Evolutionary conservation across 345 rosid genomes (phyloP).

Genomic region (Schrenkiella parvula): DNA sequence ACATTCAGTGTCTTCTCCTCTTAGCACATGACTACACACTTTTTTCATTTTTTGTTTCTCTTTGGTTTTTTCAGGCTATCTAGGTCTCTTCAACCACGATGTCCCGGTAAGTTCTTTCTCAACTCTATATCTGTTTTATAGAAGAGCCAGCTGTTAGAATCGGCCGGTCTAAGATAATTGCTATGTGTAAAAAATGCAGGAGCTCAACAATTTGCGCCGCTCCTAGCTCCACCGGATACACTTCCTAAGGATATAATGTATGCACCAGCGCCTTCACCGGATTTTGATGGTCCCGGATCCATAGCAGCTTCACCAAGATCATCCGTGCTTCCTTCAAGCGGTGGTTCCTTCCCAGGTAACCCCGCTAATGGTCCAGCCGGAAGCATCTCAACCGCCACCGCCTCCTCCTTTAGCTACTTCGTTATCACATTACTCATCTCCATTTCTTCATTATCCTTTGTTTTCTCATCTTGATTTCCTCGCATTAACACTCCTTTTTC

Average conservation of each 20-base stretch:
- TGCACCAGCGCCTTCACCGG: slow-evolving; percentile 57
- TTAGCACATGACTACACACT: neutral
- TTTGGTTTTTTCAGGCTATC: slow-evolving; percentile 51
- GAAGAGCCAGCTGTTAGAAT: neutral
- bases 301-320: slow-evolving; percentile 43
- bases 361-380: slow-evolving; percentile 66
- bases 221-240: slow-evolving; percentile 74
- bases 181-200: slow-evolving; percentile 44
- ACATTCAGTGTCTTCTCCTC: neutral
- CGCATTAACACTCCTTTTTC: neutral
- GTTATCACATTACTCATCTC: slow-evolving; percentile 12
- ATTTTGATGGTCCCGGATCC: slow-evolving; percentile 39
- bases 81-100: slow-evolving; percentile 79
- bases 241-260: slow-evolving; percentile 45
- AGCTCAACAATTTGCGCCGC: slow-evolving; percentile 70
- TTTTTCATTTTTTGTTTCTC: neutral
- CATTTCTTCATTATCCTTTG: slow-evolving; percentile 5
- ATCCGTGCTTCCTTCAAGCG: slow-evolving; percentile 51
- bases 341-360: slow-evolving; percentile 50
- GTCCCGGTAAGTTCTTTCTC: slow-evolving; percentile 60
- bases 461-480: slow-evolving; percentile 13
- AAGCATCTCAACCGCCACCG: slow-evolving; percentile 44
- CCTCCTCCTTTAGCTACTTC: slow-evolving; percentile 33
- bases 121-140: neutral
- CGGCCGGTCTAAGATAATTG: neutral